These are phyloP conservation scores for Cercospora sp. DNA, from an alignment of 2,329 filamentous ascomycete species.

Conservation along the genomic window DNA sequence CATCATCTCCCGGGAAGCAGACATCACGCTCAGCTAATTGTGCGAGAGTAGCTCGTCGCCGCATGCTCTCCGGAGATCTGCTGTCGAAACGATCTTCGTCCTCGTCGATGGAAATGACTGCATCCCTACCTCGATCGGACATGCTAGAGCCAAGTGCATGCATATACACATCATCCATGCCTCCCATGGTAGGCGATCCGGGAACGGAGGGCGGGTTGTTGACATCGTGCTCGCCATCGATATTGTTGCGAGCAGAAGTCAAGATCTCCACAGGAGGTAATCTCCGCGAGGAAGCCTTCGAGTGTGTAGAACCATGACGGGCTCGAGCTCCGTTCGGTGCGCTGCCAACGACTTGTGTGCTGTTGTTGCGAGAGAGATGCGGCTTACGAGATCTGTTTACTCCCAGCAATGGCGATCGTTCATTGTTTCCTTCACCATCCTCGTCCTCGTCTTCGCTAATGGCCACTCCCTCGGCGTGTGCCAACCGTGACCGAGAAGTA, in stretches of 20 bases:
- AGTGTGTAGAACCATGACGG: constrained; percentile 33
- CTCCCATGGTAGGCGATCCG: constrained; percentile 56
- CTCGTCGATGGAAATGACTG: constrained; percentile 53
- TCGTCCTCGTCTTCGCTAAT: constrained; percentile 48
- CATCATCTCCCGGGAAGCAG: constrained; percentile 76
- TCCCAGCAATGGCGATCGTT: constrained; percentile 55
- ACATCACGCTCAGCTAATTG: constrained; percentile 79
- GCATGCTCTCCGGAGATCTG: constrained; percentile 44
- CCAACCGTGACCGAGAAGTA: constrained; percentile 7
- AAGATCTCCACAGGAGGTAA: constrained; percentile 14
- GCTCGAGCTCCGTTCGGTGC: constrained; percentile 35
- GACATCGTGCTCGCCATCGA: constrained; percentile 50
- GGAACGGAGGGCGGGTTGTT: constrained; percentile 67
- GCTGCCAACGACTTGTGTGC: constrained; percentile 23
- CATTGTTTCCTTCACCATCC: constrained; percentile 50
- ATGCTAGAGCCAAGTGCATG: constrained; percentile 58
- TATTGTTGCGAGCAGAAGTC: constrained; percentile 17
- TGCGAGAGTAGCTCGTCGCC: constrained; percentile 54
- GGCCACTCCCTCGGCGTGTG: constrained; percentile 13
- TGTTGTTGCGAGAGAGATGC: constrained; percentile 33
- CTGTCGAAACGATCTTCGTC: constrained; percentile 36
- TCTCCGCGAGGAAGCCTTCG: constrained; percentile 30
- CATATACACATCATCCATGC: constrained; percentile 66
- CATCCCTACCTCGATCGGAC: constrained; percentile 46
- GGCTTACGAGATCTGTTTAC: constrained; percentile 36